Evolutionary conservation across 495 filamentous ascomycete species (phyloP).

Genomic region (Penicillium taxi): DNA sequence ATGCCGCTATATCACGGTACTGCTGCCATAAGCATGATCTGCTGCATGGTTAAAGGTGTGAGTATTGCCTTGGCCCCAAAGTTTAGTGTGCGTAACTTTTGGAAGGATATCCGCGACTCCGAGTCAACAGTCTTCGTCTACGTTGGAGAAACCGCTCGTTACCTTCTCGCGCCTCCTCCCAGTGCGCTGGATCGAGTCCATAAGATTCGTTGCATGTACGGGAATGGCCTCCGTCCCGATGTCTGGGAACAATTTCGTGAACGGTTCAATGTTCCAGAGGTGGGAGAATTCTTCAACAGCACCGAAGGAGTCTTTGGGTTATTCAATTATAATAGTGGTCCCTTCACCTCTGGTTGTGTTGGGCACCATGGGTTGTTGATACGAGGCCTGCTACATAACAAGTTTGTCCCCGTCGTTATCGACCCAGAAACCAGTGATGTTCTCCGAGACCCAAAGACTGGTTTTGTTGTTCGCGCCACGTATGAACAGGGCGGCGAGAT

Average conservation of each 20-base stretch:
- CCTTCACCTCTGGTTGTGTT: constrained; percentile 54
- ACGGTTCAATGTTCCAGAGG: constrained; percentile 51
- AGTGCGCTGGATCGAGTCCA: constrained; percentile 58
- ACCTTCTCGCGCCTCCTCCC: constrained; percentile 62
- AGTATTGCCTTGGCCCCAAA: constrained; percentile 60
- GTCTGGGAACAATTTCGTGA: constrained; percentile 65
- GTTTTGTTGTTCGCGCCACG: constrained; percentile 53
- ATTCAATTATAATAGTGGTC: constrained; percentile 50
- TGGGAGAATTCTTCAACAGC: constrained; percentile 60
- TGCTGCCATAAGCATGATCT: constrained; percentile 48
- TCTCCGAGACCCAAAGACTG: constrained; percentile 54
- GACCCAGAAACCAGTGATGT: constrained; percentile 61
- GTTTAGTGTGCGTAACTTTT: constrained; percentile 66
- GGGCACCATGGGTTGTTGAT: constrained; percentile 63
- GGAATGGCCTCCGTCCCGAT: constrained; percentile 72
- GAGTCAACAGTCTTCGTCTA: constrained; percentile 66
- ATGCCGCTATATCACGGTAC: constrained; percentile 84
- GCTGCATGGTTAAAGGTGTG: constrained; percentile 47
- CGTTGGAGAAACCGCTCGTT: constrained; percentile 75
- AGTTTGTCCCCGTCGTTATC: constrained; percentile 57
- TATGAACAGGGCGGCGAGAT: constrained; percentile 71
- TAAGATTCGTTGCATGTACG: constrained; percentile 58
- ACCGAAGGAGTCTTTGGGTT: constrained; percentile 55
- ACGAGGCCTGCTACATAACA: constrained; percentile 41
- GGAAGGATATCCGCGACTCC: constrained; percentile 63